Conservation (phyloP, 2,329 filamentous ascomycete species). For the Eurotiales sp. region DNA sequence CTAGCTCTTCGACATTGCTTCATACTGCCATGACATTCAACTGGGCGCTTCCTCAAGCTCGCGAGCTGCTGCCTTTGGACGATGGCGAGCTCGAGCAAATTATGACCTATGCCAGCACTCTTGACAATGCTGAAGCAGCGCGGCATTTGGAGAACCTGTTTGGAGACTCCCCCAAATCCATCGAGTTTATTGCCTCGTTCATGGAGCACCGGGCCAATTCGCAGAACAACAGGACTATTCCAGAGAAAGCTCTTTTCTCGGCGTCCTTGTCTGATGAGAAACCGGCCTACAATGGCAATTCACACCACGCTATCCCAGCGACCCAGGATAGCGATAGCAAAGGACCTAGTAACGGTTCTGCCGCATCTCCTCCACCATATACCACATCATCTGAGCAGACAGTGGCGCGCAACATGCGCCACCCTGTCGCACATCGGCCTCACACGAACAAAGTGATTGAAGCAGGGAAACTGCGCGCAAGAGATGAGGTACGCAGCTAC, state of each 20-base stretch:
- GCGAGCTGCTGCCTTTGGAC: constrained; percentile 5
- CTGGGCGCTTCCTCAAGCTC: neutral
- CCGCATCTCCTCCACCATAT: neutral
- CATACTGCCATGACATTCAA: neutral
- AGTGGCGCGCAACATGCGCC: neutral
- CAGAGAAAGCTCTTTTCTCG: too few species aligned
- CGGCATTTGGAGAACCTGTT: constrained; percentile 4
- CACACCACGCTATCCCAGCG: neutral
- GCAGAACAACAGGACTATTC: too few species aligned
- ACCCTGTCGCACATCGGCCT: neutral
- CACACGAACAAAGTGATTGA: constrained; percentile 40
- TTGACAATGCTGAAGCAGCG: constrained; percentile 5
- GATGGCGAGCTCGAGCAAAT: constrained; percentile 8
- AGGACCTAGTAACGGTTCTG: neutral
- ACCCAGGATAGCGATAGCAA: neutral
- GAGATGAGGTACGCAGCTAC: constrained; percentile 32
- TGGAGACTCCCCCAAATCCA: constrained; percentile 4
- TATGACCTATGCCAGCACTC: neutral
- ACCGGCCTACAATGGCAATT: neutral
- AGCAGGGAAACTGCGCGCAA: constrained; percentile 35
- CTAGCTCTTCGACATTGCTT: too few species aligned
- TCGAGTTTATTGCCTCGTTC: constrained; percentile 7
- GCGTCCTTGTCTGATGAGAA: too few species aligned
- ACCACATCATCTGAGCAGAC: neutral
- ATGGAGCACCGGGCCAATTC: neutral